Evolutionary conservation across 805 yeast species (phyloP).

Genomic region (Saturnispora mendoncae): DNA sequence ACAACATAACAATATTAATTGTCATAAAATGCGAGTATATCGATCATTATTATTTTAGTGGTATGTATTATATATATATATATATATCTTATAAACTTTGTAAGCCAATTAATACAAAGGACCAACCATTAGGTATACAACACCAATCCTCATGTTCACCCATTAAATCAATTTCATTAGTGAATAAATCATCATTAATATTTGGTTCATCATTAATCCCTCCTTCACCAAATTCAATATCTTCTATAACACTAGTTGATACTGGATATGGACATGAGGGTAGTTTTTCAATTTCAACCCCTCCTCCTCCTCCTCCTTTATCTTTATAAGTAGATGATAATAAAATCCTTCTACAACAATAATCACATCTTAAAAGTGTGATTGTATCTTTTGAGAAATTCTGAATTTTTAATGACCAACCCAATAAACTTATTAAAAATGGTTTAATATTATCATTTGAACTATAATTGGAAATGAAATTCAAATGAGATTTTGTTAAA

Average conservation of each 20-base stretch:
- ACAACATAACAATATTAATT: no score
- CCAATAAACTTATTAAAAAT: constrained; percentile 11
- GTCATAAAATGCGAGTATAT: no score
- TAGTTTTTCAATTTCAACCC: constrained; percentile 17
- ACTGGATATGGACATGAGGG: constrained; percentile 23
- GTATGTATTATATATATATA: no score
- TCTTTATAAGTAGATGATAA: constrained; percentile 9
- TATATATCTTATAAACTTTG: no score
- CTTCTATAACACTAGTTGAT: constrained; percentile 9
- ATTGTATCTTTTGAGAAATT: constrained; percentile 21
- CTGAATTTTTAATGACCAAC: constrained; percentile 31
- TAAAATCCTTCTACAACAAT: constrained; percentile 31
- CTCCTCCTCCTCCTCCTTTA: no score
- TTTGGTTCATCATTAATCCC: constrained; percentile 14
- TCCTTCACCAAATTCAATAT: constrained; percentile 5
- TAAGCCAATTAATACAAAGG: background rate
- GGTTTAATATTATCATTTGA: background rate
- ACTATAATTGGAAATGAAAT: background rate
- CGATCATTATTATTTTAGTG: no score
- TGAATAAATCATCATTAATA: constrained; percentile 11
- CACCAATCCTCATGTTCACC: constrained; percentile 34
- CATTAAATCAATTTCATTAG: constrained; percentile 20
- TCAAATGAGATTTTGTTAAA: constrained; percentile 2
- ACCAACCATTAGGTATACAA: constrained; percentile 19
- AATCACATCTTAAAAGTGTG: constrained; percentile 25